Conservation (phyloP, 2,329 filamentous ascomycete genomes). For the Colletotrichum orchidophilum region DNA sequence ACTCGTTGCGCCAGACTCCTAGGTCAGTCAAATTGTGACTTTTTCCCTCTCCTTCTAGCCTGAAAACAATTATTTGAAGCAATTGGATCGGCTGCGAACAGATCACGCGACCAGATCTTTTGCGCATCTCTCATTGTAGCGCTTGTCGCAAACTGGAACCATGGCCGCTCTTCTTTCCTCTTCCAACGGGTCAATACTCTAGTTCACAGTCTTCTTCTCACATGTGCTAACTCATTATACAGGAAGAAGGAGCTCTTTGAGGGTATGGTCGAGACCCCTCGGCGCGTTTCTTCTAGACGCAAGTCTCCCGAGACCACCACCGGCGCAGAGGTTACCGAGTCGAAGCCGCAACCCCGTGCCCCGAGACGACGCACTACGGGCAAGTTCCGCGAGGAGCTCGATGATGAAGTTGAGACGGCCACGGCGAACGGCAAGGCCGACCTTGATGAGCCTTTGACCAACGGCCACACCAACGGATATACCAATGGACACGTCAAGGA, state of each 20-base stretch:
- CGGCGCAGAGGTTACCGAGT: constrained; percentile 23
- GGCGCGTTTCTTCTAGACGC: constrained; percentile 55
- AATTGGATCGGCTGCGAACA: not conserved
- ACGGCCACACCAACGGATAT: constrained; percentile 38
- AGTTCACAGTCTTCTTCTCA: not conserved
- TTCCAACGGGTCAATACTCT: constrained; percentile 2
- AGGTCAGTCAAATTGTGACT: constrained; percentile 40
- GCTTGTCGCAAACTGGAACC: constrained; percentile 1
- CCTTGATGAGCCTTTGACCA: constrained; percentile 8
- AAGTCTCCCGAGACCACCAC: constrained; percentile 51
- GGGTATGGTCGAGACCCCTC: constrained; percentile 69
- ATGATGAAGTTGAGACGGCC: constrained; percentile 47
- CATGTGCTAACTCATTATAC: constrained; percentile 8
- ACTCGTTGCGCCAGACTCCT: constrained; percentile 50
- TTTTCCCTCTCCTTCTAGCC: not conserved
- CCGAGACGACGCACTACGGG: constrained; percentile 56
- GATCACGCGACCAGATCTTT: not conserved
- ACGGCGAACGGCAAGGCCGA: constrained; percentile 39
- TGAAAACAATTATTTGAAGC: constrained; percentile 18
- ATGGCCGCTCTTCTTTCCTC: not conserved
- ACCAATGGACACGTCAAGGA: constrained; percentile 39
- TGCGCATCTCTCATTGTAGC: not conserved
- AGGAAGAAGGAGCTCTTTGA: constrained; percentile 71
- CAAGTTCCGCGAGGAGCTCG: constrained; percentile 61
- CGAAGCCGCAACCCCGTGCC: constrained; percentile 40